Evolutionary conservation across 345 rosid genomes (phyloP).

Genomic region (Pugionium cornutum): DNA sequence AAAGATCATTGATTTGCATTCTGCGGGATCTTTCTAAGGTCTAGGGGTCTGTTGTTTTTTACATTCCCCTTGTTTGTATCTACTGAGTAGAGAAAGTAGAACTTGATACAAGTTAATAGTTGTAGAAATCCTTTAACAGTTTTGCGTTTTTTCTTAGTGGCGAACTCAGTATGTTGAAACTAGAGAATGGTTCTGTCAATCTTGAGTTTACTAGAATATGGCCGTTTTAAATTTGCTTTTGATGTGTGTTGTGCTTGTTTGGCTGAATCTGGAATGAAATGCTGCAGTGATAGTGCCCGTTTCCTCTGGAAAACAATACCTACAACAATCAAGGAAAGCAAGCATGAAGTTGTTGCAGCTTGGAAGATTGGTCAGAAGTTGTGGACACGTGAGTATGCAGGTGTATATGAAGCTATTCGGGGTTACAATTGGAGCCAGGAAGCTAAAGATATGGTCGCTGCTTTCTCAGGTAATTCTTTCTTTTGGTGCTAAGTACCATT

Average conservation of each 20-base stretch:
- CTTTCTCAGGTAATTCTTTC: constrained; percentile 59
- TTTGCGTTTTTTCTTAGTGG: background rate
- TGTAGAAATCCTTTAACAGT: background rate
- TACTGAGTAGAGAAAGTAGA: background rate
- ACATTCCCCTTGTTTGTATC: background rate
- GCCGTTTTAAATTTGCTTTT: background rate
- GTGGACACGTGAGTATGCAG: constrained; percentile 77
- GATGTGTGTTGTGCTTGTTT: too few relatives aligned
- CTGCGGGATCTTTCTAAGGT: too few relatives aligned
- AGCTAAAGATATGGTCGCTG: constrained; percentile 55
- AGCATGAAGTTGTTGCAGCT: constrained; percentile 66
- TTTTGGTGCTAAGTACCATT: background rate
- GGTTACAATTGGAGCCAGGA: constrained; percentile 85
- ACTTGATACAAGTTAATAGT: background rate
- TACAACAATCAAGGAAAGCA: constrained; percentile 60
- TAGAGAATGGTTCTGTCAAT: background rate
- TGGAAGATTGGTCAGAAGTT: constrained; percentile 84
- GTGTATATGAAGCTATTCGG: constrained; percentile 69
- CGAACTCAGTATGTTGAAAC: background rate
- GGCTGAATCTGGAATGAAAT: too few relatives aligned
- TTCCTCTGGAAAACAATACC: constrained; percentile 88
- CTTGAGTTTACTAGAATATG: background rate
- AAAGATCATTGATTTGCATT: background rate
- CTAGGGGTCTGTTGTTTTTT: background rate
- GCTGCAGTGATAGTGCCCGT: constrained; percentile 72